Evolutionary conservation across 2,329 filamentous ascomycete species (phyloP), one percentile per base, ranked within the genome.

Genomic region (Aspergillus neoniger): DNA sequence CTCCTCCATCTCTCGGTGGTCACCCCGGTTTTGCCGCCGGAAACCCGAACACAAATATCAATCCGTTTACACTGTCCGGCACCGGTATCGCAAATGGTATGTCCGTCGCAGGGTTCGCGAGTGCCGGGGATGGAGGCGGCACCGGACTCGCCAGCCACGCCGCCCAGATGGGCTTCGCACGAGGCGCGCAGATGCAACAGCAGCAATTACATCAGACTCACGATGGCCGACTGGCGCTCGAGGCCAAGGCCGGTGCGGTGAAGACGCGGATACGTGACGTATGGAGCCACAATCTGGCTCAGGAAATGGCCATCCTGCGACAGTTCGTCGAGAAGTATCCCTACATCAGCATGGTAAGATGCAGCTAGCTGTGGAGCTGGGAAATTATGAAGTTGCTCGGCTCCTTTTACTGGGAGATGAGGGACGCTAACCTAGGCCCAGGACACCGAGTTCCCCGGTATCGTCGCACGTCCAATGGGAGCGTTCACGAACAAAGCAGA

Each of bases 381-480:
- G 25, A 19, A 36, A 23, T 14, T 28, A 8, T 44, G 15, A 28
- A 25, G 5, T 50, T 50, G 25, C 14, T 15, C 39, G 44, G 21
- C 23, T 49, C 2, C 52, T 36, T 21, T 36, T 55, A 23, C 56
- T 62, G 25, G 55, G 9, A 38, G 3, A 44, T 44, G 41, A 23
- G 19, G 32, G 25, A 48, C 14, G 17, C 25, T 44, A 43, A 47
- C 25, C n/a, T 21, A 25, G 9, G 12, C 60, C 55, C 73, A 96
- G 93, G 95, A 99, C 75, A 97, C 95, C 23, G 94, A 98, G 75
- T 99, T 99, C 70, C 95, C 95, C n/a, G 95, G 95, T 59, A 92
- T 99, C 56, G 94, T 99, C 56, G 92, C 94, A 25, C 87, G 95
- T 67, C 95, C 95, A 2, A 98, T 99, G 84, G 95, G 95, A 52